Evolutionary conservation across 1,284 basidiomycete species (phyloP), one percentile per base, ranked within the genome.

Genomic region (Vanrija sp.): DNA sequence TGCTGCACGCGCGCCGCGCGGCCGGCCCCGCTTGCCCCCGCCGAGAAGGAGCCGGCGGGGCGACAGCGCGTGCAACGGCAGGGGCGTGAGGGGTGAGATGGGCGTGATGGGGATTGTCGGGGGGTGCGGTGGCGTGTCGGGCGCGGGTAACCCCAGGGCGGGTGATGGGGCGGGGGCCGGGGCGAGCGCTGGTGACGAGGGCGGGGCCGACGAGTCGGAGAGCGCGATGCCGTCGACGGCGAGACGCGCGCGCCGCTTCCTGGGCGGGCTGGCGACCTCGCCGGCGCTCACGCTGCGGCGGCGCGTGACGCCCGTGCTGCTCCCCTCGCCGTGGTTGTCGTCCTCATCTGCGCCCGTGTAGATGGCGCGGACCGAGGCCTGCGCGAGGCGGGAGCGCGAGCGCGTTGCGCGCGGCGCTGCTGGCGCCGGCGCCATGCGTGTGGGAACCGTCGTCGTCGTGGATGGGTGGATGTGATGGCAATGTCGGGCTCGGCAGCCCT

Each of bases 281-380:
- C 19, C 38, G 6, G n/a, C 38, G 38, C 19, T 39, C 7, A 20
- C 38, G n/a, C n/a, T 39, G 2, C 49, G 54, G 6, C 41, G 39
- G 6, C 46, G 42, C 38, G 38, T 39, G n/a, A 12, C 19, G n/a
- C 54, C 54, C 14, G 54, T 56, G 46, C 56, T 58, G 53, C 53
- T 52, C 24, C 56, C 56, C 41, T 58, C 56, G 24, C 56, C 56
- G 42, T 44, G 56, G 31, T 31, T 31, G 10, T 31, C 31, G 31
- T 31, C 24, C 5, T 25, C 31, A 2, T 9, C 31, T 9, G 31
- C 31, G 31, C 12, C 12, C 12, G 31, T 9, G 31, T 31, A 31
- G 31, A 1, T 4, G 12, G 31, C 31, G 31, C 9, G 4, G 10
- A 14, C 31, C 10, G 4, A 9, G 12, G 31, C 31, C 31, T 31